Percentiles rank a stretch among this genome's conserved stretches.
Evolutionary conservation across 2,329 filamentous ascomycete species (phyloP).

Genomic region (Neofusicoccum cordaticola): DNA sequence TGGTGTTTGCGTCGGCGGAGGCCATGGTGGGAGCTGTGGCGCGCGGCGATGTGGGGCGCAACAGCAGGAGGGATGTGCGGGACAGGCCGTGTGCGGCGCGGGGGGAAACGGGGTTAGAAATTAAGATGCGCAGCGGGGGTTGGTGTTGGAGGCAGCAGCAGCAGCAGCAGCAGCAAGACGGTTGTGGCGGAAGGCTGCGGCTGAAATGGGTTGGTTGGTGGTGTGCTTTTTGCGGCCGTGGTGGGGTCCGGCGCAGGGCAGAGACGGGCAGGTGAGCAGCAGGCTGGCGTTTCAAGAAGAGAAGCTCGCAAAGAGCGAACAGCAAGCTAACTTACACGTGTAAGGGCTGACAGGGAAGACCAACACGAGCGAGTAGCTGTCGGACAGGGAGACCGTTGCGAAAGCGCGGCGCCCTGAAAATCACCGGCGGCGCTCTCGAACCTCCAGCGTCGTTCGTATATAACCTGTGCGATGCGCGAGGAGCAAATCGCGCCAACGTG

Average conservation of each 20-base stretch:
- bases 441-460: not conserved
- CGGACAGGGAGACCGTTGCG: not conserved
- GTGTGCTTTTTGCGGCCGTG: not conserved
- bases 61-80: too few species aligned
- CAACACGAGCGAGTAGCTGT: not conserved
- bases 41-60: too few species aligned
- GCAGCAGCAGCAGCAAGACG: not conserved
- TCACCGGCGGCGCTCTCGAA: not conserved
- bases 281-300: not conserved
- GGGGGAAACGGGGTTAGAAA: too few species aligned
- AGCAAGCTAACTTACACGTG: not conserved
- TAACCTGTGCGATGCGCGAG: not conserved
- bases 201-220: not conserved
- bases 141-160: too few species aligned
- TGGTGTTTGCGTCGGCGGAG: not conserved
- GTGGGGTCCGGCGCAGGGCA: not conserved
- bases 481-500: not conserved
- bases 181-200: not conserved
- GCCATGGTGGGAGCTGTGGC: too few species aligned
- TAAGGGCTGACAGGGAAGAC: not conserved
- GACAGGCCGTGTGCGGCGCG: too few species aligned
- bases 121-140: too few species aligned
- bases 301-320: not conserved
- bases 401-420: not conserved
- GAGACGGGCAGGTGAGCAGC: not conserved